Evolutionary conservation across 306 rosid species (phyloP).

Genomic region (Gleditsia sinensis): DNA sequence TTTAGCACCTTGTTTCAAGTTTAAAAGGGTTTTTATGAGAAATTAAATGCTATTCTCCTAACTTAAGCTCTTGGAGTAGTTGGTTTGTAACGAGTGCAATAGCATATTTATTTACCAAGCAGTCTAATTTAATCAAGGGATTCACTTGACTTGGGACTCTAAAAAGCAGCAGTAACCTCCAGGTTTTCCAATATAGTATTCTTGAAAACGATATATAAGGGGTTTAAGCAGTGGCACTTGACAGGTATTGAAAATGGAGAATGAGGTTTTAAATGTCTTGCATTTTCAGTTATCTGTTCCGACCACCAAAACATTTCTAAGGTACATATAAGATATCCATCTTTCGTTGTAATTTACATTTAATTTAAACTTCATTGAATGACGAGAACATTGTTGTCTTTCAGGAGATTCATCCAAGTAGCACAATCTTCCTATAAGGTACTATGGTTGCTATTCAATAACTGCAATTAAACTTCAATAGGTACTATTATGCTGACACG

Average conservation of each 20-base stretch:
- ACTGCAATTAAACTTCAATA: conserved; percentile 3
- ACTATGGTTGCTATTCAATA: conserved; percentile 20
- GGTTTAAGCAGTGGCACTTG: conserved; percentile 24
- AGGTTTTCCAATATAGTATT: background rate
- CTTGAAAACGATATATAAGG: conserved; percentile 18
- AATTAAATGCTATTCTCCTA: too few species aligned
- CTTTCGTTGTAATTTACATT: background rate
- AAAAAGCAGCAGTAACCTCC: conserved; percentile 6
- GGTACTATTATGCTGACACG: background rate
- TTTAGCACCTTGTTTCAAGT: background rate
- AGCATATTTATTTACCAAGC: background rate
- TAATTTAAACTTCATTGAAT: conserved; percentile 13
- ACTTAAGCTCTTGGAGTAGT: background rate
- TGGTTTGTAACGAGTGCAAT: background rate
- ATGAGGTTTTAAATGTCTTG: conserved; percentile 64
- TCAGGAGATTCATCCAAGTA: conserved; percentile 82
- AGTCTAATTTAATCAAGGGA: background rate
- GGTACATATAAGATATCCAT: conserved; percentile 47
- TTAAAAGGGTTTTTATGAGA: background rate
- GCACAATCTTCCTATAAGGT: conserved; percentile 75
- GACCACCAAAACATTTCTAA: conserved; percentile 81
- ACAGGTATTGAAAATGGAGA: conserved; percentile 82
- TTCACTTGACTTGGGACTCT: background rate
- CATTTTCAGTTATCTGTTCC: conserved; percentile 81
- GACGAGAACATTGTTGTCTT: conserved; percentile 20